Base-by-base conservation (phyloP, 169 alveolate genomes). In the Theileria sp. region DNA sequence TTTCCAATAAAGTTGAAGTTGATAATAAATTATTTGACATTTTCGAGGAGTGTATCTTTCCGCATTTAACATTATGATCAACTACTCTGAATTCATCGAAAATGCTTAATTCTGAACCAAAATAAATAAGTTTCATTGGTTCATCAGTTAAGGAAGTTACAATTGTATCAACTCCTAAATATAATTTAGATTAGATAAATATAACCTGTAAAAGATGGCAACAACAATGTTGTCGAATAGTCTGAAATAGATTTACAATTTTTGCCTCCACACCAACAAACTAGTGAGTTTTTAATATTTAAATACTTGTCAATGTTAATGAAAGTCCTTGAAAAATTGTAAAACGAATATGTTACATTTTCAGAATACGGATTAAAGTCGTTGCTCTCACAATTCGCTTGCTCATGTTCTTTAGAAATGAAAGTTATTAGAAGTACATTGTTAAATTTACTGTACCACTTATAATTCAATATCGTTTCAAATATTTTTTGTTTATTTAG, bases 211-310 rank as follows among this genome's bases (percentile, higher is more conserved):
- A 50, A 70, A 0, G 32, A 44, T 13, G 89, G 89, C 8, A 36
- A 19, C 58, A 30, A 13, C 15, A 83, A 5, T 21, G 80, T 83
- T 8, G 77, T 71, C n/a, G 69, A 61, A 56, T 73, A 76, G 51
- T 83, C 82, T 10, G 56, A 56, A 36, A 83, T 3, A 0, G 86
- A 38, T 23, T 3, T n/a, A 32, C 89, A 75, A 7, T n/a, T 21
- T 8, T 21, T 30, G 21, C 86, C 86, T 30, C 74, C 36, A 54
- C 89, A 83, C 77, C 86, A 70, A 49, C 89, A 83, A 7, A 83
- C 26, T 13, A 51, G 54, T n/a, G 82, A 65, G 26, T 76, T 77
- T 30, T 71, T 17, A 28, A 71, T 15, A 17, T 7, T 54, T 21
- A 60, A 30, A 32, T 36, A 58, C 6, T 38, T 60, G 12, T 30